A percentile compares a stretch with the other conserved stretches of the same genome.
Conservation (phyloP, 257 asterid species). For the Nicotiana noctiflora region DNA sequence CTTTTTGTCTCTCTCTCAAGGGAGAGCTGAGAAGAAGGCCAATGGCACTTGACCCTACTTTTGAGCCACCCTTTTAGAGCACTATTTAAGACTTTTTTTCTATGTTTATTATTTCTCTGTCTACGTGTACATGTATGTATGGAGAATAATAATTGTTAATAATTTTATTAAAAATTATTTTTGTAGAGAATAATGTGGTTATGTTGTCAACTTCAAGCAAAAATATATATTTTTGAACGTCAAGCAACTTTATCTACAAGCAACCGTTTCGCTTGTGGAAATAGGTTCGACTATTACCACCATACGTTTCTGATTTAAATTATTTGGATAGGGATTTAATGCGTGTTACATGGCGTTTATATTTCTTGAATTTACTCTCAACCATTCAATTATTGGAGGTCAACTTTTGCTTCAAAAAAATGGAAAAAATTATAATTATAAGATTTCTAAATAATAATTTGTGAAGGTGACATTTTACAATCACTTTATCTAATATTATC, state of each 20-base stretch:
- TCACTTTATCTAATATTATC: too few relatives aligned
- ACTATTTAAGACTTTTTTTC: background rate
- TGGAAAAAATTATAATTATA: too few relatives aligned
- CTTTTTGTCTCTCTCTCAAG: too few relatives aligned
- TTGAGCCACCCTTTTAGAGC: background rate
- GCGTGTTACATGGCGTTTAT: background rate
- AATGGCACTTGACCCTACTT: background rate
- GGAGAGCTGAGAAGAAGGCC: background rate
- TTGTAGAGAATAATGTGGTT: background rate
- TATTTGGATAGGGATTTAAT: background rate
- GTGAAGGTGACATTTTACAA: too few relatives aligned
- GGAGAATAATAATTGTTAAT: too few relatives aligned
- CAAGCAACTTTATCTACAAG: conserved; percentile 10
- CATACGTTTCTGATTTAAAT: background rate
- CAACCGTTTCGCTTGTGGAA: background rate
- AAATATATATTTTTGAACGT: background rate
- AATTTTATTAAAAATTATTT: background rate
- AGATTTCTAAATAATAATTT: too few relatives aligned
- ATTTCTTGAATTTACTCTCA: background rate
- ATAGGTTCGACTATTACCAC: background rate
- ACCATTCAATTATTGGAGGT: background rate
- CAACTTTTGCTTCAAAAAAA: background rate
- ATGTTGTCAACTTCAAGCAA: conserved; percentile 4
- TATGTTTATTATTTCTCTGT: background rate
- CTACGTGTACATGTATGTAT: background rate